Evolutionary conservation across 208 protist species (phyloP), one percentile per base, ranked within the genome.

Genomic region (Acanthamoeba triangularis): DNA sequence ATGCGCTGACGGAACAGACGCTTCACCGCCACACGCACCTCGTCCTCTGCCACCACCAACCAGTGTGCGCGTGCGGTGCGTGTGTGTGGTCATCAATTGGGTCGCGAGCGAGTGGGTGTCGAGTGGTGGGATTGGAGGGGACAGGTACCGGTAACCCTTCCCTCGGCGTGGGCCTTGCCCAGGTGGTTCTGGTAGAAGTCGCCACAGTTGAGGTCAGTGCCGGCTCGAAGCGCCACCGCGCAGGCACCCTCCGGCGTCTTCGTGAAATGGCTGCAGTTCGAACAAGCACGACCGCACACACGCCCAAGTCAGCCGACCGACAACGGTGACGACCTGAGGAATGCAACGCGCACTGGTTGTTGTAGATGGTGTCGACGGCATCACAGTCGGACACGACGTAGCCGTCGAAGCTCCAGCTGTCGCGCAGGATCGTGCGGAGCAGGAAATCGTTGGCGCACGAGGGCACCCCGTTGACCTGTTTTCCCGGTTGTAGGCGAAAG

Each of bases 161-260:
- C 95, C 41, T 95, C 10, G 3, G 13, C 2, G 35, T 56, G 33
- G 47, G 63, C 30, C 10, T 28, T 49, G 33, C 14, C 23, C 41
- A 96, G 59, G 61, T 63, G 41, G 3, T 6, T 25, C 52, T 95
- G 47, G 33, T 96, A 96, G 30, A 54, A 78, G 41, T 6, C 14
- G 49, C 95, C 95, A 33, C 95, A 95, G 80, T 96, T 85, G 52
- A 96, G 90, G 33, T 96, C 95, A 8, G 67, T 91, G 52, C 94
- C 94, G 7, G 85, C 93, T 0, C 30, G 96, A 18, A 96, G 28
- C 8, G 95, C 95, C 25, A 93, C 92, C 16, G 14, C 30, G 16
- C 87, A 72, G 0, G 92, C 74, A 0, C 80, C 90, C 41, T 84
- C 35, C 13, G 90, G 47, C 4, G 78, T 63, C 3, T 35, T 63